Percentiles rank a stretch among this genome's conserved stretches.
phyloP scores from a whole-genome alignment of 2,329 filamentous ascomycete genomes.

The Penicillium sp. region DNA sequence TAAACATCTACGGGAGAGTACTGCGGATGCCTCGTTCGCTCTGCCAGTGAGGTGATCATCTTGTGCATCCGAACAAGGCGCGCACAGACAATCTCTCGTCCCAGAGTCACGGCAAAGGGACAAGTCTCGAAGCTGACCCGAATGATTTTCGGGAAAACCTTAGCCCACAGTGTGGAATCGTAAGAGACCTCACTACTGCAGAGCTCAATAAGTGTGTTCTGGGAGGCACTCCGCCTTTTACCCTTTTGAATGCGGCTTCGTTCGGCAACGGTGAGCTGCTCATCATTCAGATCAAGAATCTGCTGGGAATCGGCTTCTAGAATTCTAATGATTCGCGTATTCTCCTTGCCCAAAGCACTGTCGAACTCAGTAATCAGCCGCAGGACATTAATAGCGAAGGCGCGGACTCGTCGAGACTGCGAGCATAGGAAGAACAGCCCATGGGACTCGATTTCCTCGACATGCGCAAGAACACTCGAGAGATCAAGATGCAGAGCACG shows the following conservation, averaged over 20 bases:
- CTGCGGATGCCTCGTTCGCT: slow-evolving; percentile 65
- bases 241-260: slow-evolving; percentile 89
- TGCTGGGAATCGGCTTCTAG: slow-evolving; percentile 86
- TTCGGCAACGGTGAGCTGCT: slow-evolving; percentile 82
- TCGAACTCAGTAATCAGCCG: slow-evolving; percentile 94
- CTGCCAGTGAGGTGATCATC: slow-evolving; percentile 77
- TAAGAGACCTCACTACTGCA: slow-evolving; percentile 96
- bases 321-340: slow-evolving; percentile 85
- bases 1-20: slow-evolving; percentile 44
- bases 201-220: slow-evolving; percentile 87
- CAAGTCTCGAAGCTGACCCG: slow-evolving; percentile 89
- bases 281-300: slow-evolving; percentile 91
- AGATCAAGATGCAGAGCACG: slow-evolving; percentile 80
- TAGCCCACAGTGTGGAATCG: slow-evolving; percentile 95
- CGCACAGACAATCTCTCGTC: slow-evolving; percentile 89
- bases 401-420: slow-evolving; percentile 85
- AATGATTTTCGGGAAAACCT: slow-evolving; percentile 94
- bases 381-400: slow-evolving; percentile 90
- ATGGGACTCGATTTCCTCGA: slow-evolving; percentile 96
- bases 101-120: slow-evolving; percentile 87
- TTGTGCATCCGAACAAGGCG: slow-evolving; percentile 92
- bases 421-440: slow-evolving; percentile 97
- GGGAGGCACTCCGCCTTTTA: slow-evolving; percentile 80
- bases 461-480: slow-evolving; percentile 87
- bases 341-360: slow-evolving; percentile 79